Evolutionary conservation across 2,329 filamentous ascomycete species (phyloP).

Genomic region (Colletotrichum spaethianum): DNA sequence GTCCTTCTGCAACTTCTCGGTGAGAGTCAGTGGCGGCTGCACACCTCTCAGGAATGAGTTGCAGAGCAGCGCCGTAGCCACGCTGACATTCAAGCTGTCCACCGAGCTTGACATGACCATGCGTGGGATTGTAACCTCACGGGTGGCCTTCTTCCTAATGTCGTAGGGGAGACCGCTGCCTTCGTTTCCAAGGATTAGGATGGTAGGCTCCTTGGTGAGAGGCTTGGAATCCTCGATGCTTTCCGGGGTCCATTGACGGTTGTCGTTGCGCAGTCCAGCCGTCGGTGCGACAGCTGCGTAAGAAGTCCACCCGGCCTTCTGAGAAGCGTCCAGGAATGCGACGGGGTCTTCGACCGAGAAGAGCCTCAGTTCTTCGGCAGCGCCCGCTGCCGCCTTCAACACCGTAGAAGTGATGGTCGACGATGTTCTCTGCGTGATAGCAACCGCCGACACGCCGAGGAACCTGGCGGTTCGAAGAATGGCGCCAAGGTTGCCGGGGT

Average conservation of each 20-base stretch:
- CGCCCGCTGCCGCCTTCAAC: slow-evolving; percentile 90
- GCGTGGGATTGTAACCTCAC: slow-evolving; percentile 75
- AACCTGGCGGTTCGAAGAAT: slow-evolving; percentile 92
- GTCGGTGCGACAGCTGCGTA: slow-evolving; percentile 79
- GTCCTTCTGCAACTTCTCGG: slow-evolving; percentile 52
- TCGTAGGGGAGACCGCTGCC: slow-evolving; percentile 78
- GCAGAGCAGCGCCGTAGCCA: slow-evolving; percentile 84
- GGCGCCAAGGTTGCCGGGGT: slow-evolving; percentile 91
- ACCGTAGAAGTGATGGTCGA: slow-evolving; percentile 83
- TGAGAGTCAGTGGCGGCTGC: slow-evolving; percentile 46
- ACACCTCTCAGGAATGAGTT: slow-evolving; percentile 73
- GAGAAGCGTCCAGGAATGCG: slow-evolving; percentile 79
- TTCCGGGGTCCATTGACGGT: slow-evolving; percentile 62
- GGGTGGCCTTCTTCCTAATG: slow-evolving; percentile 77
- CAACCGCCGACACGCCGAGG: slow-evolving; percentile 88
- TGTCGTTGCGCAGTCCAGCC: slow-evolving; percentile 49
- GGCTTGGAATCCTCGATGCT: slow-evolving; percentile 66
- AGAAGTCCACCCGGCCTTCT: slow-evolving; percentile 82
- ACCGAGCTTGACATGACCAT: slow-evolving; percentile 70
- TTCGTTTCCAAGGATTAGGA: slow-evolving; percentile 88
- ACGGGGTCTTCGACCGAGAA: slow-evolving; percentile 78
- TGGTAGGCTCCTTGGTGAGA: slow-evolving; percentile 73
- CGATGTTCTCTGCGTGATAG: slow-evolving; percentile 80
- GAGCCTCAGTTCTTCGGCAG: slow-evolving; percentile 83
- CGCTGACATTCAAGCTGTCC: slow-evolving; percentile 94